A percentile compares a stretch with the other conserved stretches of the same genome.
Evolutionary conservation across 306 rosid species (phyloP).

Genomic region (Potentilla sterilis): DNA sequence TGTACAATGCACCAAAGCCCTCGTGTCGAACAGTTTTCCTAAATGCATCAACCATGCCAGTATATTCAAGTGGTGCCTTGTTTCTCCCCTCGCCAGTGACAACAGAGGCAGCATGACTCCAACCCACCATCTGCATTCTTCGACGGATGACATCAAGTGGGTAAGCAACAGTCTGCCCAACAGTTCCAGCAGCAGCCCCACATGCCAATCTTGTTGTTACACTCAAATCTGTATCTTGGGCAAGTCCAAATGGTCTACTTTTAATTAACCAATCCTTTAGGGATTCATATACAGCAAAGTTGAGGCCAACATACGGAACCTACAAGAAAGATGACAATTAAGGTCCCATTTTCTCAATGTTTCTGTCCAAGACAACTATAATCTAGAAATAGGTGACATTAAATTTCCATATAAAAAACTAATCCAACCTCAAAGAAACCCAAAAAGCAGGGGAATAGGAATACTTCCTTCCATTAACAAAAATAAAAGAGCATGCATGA

Average conservation of each 20-base stretch:
- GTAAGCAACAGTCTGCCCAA: slow-evolving; percentile 97
- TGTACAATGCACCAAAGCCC: slow-evolving; percentile 94
- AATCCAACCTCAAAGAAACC: neutral
- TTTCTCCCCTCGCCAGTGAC: slow-evolving; percentile 81
- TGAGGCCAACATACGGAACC: slow-evolving; percentile 98
- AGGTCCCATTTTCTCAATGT: slow-evolving; percentile 11
- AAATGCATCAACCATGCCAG: slow-evolving; percentile 95
- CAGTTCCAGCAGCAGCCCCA: slow-evolving; percentile 97
- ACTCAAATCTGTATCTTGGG: slow-evolving; percentile 70
- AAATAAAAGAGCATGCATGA: neutral
- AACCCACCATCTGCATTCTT: slow-evolving; percentile 99
- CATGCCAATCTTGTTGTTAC: slow-evolving; percentile 90
- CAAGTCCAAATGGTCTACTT: slow-evolving; percentile 67
- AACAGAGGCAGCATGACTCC: slow-evolving; percentile 90
- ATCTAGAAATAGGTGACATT: neutral
- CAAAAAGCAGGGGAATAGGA: neutral
- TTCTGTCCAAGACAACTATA: neutral
- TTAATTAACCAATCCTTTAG: slow-evolving; percentile 82
- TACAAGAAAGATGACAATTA: slow-evolving; percentile 32
- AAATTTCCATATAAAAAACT: neutral
- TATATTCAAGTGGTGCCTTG: slow-evolving; percentile 70
- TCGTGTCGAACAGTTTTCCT: slow-evolving; percentile 92
- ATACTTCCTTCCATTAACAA: neutral
- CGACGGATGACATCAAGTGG: slow-evolving; percentile 99
- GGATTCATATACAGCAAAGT: slow-evolving; percentile 96